A percentile compares a stretch with the other conserved stretches of the same genome.
Conservation (phyloP, 139 green algal genomes). For the Tetradesmus obliquus region DNA sequence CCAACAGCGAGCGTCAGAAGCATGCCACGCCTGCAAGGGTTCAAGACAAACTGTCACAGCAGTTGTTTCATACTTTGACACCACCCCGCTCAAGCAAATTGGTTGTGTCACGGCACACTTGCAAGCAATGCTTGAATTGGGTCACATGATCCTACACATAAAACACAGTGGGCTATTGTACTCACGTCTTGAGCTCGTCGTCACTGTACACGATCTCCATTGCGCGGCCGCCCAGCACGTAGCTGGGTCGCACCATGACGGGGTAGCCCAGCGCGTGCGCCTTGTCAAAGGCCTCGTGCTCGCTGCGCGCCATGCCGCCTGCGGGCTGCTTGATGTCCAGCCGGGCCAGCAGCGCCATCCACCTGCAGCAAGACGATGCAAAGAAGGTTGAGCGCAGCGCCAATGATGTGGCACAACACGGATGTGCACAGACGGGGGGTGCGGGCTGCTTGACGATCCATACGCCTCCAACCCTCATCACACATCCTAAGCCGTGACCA, state of each 20-base stretch:
- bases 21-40: too few relatives aligned
- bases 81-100: too few relatives aligned
- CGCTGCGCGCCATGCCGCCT: slow-evolving; percentile 55
- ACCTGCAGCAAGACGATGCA: slow-evolving; percentile 57
- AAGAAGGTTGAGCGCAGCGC: neutral
- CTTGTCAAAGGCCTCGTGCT: slow-evolving; percentile 83
- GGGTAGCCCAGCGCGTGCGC: slow-evolving; percentile 94
- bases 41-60: too few relatives aligned
- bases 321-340: slow-evolving; percentile 94
- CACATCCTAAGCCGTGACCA: too few relatives aligned
- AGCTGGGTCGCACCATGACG: slow-evolving; percentile 98
- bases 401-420: neutral
- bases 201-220: slow-evolving; percentile 99
- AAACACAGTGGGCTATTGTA: neutral
- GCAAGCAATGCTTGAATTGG: too few relatives aligned
- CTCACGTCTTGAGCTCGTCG: slow-evolving; percentile 81
- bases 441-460: too few relatives aligned
- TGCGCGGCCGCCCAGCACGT: slow-evolving; percentile 96
- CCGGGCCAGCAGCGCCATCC: slow-evolving; percentile 80
- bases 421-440: too few relatives aligned
- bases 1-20: too few relatives aligned
- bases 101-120: too few relatives aligned
- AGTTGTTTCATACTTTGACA: too few relatives aligned
- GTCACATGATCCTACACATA: too few relatives aligned
- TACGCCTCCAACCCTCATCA: too few relatives aligned